These are phyloP conservation scores for Fusarium dlaminii DNA, from an alignment of 2,329 filamentous ascomycete genomes.

Conservation along the genomic window DNA sequence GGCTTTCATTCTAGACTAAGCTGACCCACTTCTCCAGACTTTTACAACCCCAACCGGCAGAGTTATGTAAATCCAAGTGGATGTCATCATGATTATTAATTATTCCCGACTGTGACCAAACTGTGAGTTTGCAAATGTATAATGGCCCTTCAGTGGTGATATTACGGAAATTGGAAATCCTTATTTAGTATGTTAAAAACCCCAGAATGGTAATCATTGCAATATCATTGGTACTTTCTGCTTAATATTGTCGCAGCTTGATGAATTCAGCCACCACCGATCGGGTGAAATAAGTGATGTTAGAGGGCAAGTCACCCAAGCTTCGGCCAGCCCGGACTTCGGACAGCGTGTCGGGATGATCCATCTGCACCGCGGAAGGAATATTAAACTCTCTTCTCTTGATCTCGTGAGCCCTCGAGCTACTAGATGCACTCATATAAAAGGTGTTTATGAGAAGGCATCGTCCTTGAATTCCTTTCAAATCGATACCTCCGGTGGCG, in stretches of 20 bases:
- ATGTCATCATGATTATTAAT: background rate
- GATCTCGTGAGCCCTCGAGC: background rate
- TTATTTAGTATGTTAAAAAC: accelerated
- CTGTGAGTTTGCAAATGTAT: background rate
- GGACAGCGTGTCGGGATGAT: background rate
- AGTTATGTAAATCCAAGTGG: background rate
- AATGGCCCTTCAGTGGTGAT: accelerated
- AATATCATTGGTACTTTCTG: background rate
- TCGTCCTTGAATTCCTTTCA: too few species aligned
- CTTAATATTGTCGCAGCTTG: background rate
- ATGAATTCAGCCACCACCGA: background rate
- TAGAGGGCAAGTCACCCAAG: background rate
- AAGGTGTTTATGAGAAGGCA: background rate
- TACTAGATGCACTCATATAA: background rate
- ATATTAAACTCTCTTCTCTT: background rate
- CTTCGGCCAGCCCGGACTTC: background rate
- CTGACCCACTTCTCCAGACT: background rate
- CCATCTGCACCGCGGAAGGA: background rate
- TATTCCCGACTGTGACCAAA: background rate
- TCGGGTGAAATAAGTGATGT: background rate
- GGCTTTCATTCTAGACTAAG: accelerated
- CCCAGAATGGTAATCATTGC: background rate
- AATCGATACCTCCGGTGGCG: too few species aligned
- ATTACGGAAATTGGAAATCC: accelerated
- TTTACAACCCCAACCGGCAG: background rate